Evolutionary conservation across 2,329 filamentous ascomycete genomes (phyloP).

Genomic region (Arthroderma sp.): DNA sequence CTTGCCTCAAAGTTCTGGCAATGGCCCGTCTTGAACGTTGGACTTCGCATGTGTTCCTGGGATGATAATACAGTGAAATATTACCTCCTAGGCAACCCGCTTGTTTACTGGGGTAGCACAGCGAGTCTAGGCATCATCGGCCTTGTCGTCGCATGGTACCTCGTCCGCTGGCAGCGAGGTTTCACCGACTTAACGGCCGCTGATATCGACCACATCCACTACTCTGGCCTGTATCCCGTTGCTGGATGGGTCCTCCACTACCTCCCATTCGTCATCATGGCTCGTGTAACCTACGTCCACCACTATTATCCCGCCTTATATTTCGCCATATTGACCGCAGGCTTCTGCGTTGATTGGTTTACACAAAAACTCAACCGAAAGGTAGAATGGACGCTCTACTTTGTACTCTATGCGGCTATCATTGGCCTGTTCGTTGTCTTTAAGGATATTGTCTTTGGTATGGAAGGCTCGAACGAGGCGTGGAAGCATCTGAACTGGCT

Average conservation of each 20-base stretch:
- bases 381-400: slow-evolving; percentile 58
- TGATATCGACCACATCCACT: slow-evolving; percentile 91
- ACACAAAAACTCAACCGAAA: slow-evolving; percentile 52
- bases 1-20: slow-evolving; percentile 96
- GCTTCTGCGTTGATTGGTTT: slow-evolving; percentile 79
- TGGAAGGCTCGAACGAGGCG: slow-evolving; percentile 70
- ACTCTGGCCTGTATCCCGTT: slow-evolving; percentile 78
- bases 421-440: slow-evolving; percentile 82
- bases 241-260: slow-evolving; percentile 96
- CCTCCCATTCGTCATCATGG: slow-evolving; percentile 91
- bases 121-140: slow-evolving; percentile 61
- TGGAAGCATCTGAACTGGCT: slow-evolving; percentile 95
- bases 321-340: slow-evolving; percentile 82
- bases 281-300: slow-evolving; percentile 95
- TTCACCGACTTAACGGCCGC: slow-evolving; percentile 65
- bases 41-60: slow-evolving; percentile 97
- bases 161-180: slow-evolving; percentile 90
- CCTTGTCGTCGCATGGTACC: slow-evolving; percentile 66
- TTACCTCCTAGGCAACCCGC: slow-evolving; percentile 91
- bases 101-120: slow-evolving; percentile 92
- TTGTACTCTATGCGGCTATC: slow-evolving; percentile 56
- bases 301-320: slow-evolving; percentile 98
- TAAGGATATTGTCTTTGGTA: slow-evolving; percentile 90
- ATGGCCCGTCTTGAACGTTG: slow-evolving; percentile 91
- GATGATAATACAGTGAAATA: slow-evolving; percentile 93